Base-by-base conservation (phyloP, 2,329 filamentous ascomycete species). In the Clonostachys chloroleuca region DNA sequence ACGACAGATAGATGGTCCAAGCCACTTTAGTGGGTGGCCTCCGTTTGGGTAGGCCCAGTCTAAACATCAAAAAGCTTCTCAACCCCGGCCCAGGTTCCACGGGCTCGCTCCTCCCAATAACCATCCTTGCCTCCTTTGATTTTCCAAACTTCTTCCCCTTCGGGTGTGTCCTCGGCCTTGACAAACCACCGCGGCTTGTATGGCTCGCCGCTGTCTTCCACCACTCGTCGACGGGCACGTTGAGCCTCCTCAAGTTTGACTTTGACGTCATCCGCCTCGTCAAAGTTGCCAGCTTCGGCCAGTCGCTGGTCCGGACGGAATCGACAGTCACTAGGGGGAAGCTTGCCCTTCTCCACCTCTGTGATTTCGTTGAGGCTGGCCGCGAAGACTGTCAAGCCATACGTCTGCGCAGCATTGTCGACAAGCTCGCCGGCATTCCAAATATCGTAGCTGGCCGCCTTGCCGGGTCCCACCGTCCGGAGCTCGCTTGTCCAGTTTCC, bases 341-440 rank as follows among this genome's bases (percentile, higher is more conserved):
- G 68, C 49, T 82, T 84, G 5, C 75, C 81, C 49, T 84, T 73
- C 65, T 99, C 94, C 6, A 96, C 74, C 0, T 78, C 58, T 0
- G 94, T 97, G 51, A 95, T 77, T 66, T 99, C 89, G 58, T 99
- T 99, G 41, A 99, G 77, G 2, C 78, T 69, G 0, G 90, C 92
- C 0, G 92, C 91, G 61, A 97, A 99, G 1, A 79, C 74, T 0
- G 94, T 96, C 61, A 96, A 78, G 5, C 94, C 94, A 65, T 96
- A 99, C 35, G 88, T 87, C 57, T 87, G 86, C 2, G 83, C 69
- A 0, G 91, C 80, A 49, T 92, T 86, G 6, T 89, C 83, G 6
- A 96, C 91, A 8, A 97, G 78, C 5, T 80, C 63, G 2, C 90
- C 91, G 0, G 77, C 88, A 5, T 74, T 78, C 94, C 94, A 99